These are phyloP conservation scores for Pythium monospermum DNA, from an alignment of 352 stramenopile species.

Conservation along the genomic window DNA sequence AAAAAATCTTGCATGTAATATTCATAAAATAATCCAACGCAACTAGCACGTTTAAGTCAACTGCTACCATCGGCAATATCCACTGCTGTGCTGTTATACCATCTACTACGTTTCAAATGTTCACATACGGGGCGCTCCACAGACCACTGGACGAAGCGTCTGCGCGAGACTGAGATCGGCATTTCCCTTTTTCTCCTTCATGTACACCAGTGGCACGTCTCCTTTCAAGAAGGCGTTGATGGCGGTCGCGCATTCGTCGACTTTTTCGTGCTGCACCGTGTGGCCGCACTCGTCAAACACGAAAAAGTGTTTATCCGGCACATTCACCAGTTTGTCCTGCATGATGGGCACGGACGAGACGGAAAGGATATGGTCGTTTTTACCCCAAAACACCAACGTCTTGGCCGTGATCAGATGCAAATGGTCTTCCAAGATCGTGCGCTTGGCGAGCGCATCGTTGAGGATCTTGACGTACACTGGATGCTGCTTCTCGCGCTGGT, in stretches of 20 bases:
- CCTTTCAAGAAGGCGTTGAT: constrained; percentile 55
- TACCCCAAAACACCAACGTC: constrained; percentile 67
- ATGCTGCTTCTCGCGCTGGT: constrained; percentile 41
- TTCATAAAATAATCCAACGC: too few species aligned
- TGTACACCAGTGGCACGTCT: constrained; percentile 1
- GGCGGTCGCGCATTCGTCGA: constrained; percentile 43
- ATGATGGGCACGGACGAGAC: constrained; percentile 61
- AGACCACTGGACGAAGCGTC: too few species aligned
- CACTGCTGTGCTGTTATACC: too few species aligned
- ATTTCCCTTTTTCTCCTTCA: too few species aligned
- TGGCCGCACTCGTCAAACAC: constrained; percentile 65
- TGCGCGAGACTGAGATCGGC: too few species aligned
- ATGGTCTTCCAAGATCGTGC: constrained; percentile 54
- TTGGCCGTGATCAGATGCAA: constrained; percentile 47
- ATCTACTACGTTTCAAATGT: too few species aligned
- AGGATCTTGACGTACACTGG: constrained; percentile 60
- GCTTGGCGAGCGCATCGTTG: constrained; percentile 39
- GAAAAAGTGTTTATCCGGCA: constrained; percentile 32
- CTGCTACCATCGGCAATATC: too few species aligned
- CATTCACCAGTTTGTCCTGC: constrained; percentile 34
- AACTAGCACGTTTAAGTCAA: too few species aligned
- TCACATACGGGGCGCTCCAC: too few species aligned
- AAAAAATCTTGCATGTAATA: too few species aligned
- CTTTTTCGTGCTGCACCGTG: constrained; percentile 62
- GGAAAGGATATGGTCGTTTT: constrained; percentile 63